Evolutionary conservation across 441 rosid genomes (phyloP).

Genomic region (Aquilaria agallochum): DNA sequence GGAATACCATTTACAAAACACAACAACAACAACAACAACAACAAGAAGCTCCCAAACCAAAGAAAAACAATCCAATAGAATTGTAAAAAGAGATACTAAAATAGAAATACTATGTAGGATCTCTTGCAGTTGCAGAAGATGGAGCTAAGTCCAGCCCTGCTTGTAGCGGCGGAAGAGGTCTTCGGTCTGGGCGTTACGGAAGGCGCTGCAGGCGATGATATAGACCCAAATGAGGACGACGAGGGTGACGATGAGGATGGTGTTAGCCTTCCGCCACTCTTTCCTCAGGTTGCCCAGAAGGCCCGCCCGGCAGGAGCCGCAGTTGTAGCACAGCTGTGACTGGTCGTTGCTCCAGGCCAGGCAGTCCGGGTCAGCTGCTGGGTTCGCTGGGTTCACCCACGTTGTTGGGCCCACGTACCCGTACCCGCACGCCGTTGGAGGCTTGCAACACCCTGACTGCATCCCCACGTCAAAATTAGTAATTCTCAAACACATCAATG

Average conservation of each 20-base stretch:
- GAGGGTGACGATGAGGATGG: constrained; percentile 69
- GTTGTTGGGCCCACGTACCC: constrained; percentile 48
- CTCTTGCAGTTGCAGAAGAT: too few relatives aligned
- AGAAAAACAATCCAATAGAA: too few relatives aligned
- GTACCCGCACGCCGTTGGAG: constrained; percentile 60
- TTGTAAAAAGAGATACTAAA: too few relatives aligned
- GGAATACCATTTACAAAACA: neutral
- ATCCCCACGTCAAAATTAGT: too few relatives aligned
- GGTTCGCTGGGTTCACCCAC: constrained; percentile 57
- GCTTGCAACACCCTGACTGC: constrained; percentile 79
- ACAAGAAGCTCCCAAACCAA: too few relatives aligned
- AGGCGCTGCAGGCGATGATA: constrained; percentile 82
- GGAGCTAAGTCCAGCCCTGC: constrained; percentile 42
- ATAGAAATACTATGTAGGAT: too few relatives aligned
- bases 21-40: too few relatives aligned
- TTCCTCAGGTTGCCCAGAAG: constrained; percentile 49
- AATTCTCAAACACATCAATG: neutral
- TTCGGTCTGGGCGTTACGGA: constrained; percentile 80
- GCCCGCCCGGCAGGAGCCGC: constrained; percentile 65
- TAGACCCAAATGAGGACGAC: constrained; percentile 84
- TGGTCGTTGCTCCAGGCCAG: constrained; percentile 64
- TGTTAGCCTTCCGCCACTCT: constrained; percentile 74
- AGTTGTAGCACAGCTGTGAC: constrained; percentile 56
- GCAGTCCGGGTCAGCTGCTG: constrained; percentile 55
- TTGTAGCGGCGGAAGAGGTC: constrained; percentile 76